Conservation (phyloP, 768 basidiomycete genomes). For the Goffeauzyma gilvescens region DNA sequence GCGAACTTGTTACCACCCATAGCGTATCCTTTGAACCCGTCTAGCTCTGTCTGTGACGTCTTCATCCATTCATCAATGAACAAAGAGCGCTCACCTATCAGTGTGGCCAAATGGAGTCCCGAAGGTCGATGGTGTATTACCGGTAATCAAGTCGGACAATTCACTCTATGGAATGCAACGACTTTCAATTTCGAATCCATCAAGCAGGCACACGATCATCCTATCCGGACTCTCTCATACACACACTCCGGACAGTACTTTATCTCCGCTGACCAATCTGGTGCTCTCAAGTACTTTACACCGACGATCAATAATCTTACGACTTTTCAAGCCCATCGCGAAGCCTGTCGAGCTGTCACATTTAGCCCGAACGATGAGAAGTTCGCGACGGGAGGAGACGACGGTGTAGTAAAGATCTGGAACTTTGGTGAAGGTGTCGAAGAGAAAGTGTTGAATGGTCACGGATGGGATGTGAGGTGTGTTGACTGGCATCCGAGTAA, state of each 20-base stretch:
- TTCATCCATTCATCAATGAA: constrained; percentile 97
- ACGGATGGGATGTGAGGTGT: constrained; percentile 60
- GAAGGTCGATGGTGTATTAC: constrained; percentile 84
- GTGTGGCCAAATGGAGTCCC: constrained; percentile 96
- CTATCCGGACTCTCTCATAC: constrained; percentile 73
- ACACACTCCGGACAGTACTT: constrained; percentile 86
- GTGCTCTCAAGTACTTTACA: constrained; percentile 96
- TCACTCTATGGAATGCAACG: constrained; percentile 95
- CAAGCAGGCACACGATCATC: constrained; percentile 91
- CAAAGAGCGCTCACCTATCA: constrained; percentile 92
- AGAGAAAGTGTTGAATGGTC: constrained; percentile 70
- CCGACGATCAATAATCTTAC: constrained; percentile 98
- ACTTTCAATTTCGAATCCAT: constrained; percentile 99
- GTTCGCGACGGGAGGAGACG: constrained; percentile 90
- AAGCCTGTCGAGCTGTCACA: constrained; percentile 74
- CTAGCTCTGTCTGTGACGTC: constrained; percentile 86
- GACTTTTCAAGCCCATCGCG: constrained; percentile 81
- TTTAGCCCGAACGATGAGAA: constrained; percentile 81
- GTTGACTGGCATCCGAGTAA: constrained; percentile 98
- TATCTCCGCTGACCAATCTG: constrained; percentile 76
- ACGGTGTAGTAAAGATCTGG: constrained; percentile 88
- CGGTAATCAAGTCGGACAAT: constrained; percentile 90
- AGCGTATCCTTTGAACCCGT: constrained; percentile 75
- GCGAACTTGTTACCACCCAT: constrained; percentile 74
- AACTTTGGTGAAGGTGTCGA: constrained; percentile 76